Evolutionary conservation across 345 rosid species (phyloP).

Genomic region (Hypericum androsaemum): DNA sequence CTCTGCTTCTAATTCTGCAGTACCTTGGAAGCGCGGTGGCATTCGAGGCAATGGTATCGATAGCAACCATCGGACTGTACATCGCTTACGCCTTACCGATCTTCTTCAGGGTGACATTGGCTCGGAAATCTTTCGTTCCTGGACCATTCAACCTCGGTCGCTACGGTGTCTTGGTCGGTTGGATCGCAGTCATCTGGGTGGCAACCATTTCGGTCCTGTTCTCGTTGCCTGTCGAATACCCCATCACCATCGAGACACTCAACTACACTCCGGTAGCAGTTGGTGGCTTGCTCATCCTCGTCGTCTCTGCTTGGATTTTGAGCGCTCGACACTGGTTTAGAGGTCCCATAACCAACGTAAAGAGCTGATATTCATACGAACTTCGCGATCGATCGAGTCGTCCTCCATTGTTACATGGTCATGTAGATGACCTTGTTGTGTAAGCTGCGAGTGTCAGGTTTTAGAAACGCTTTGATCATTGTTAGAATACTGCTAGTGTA

Average conservation of each 20-base stretch:
- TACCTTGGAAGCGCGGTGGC: slow-evolving; percentile 88
- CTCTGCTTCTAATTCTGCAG: slow-evolving; percentile 32
- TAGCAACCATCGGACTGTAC: slow-evolving; percentile 88
- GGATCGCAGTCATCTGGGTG: slow-evolving; percentile 90
- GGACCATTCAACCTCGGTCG: slow-evolving; percentile 87
- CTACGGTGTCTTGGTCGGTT: slow-evolving; percentile 53
- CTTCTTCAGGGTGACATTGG: slow-evolving; percentile 70
- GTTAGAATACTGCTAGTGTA: too few species aligned
- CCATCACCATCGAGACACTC: slow-evolving; percentile 64
- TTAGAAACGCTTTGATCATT: too few species aligned
- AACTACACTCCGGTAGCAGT: slow-evolving; percentile 94
- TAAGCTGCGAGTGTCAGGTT: too few species aligned
- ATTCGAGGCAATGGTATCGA: slow-evolving; percentile 93
- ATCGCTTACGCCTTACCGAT: slow-evolving; percentile 90
- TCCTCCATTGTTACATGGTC: too few species aligned
- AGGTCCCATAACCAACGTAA: slow-evolving; percentile 69
- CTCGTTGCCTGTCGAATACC: slow-evolving; percentile 87
- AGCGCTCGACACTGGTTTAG: slow-evolving; percentile 75
- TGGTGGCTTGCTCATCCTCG: slow-evolving; percentile 50
- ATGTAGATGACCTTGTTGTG: too few species aligned
- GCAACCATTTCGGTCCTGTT: slow-evolving; percentile 78
- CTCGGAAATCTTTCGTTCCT: slow-evolving; percentile 52
- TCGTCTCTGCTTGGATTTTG: slow-evolving; percentile 50
- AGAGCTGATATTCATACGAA: slow-evolving; percentile 25
- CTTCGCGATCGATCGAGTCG: too few species aligned